Evolutionary conservation across 192 early-diverging fungal genomes (phyloP).

Genomic region (Backusella tuberculispora): DNA sequence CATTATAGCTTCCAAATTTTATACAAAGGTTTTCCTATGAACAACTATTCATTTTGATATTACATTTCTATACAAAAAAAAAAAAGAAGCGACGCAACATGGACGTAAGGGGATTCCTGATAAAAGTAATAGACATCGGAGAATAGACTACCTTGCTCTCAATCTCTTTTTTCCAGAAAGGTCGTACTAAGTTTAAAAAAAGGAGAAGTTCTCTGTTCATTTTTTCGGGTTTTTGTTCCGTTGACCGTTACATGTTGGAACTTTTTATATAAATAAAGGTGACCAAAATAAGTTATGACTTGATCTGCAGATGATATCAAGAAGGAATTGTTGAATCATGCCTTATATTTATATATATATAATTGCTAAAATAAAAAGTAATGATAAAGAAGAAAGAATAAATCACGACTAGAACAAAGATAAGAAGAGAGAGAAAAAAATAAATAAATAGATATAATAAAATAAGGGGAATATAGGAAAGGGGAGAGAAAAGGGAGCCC

Average conservation of each 20-base stretch:
- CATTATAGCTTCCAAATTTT: no score
- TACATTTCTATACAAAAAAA: neutral
- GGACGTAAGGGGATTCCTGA: constrained; percentile 1
- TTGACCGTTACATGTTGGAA: neutral
- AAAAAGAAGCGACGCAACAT: neutral
- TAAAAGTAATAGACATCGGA: constrained; percentile 5
- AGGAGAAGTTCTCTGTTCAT: neutral
- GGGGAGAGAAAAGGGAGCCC: neutral
- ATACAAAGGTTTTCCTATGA: no score
- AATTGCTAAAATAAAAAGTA: neutral
- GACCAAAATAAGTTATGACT: neutral
- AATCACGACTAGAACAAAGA: neutral
- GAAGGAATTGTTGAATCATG: neutral
- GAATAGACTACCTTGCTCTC: neutral
- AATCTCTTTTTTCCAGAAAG: neutral
- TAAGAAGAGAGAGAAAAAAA: neutral
- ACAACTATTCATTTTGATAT: neutral
- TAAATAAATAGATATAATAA: neutral
- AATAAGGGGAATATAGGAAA: constrained; percentile 2
- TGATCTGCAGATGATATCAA: constrained; percentile 8
- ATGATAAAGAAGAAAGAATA: neutral
- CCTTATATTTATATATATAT: neutral
- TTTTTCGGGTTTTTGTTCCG: constrained; percentile 9
- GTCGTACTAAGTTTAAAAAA: constrained; percentile 11
- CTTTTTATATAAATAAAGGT: neutral